phyloP scores from a whole-genome alignment of 768 basidiomycete species.

The Lactarius hatsudake region DNA sequence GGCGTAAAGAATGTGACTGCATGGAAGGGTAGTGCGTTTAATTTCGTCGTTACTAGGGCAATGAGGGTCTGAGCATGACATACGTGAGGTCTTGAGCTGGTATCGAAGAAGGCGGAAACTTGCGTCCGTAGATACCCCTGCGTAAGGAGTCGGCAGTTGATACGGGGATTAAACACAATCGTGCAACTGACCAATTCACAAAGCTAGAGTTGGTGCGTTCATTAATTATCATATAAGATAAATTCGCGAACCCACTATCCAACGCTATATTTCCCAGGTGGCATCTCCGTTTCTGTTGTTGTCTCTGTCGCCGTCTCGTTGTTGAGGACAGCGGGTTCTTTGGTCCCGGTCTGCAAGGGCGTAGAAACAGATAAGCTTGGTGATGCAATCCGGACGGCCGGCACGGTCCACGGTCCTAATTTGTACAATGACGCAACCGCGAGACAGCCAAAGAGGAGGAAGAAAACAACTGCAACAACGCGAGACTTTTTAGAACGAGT shows the following conservation, averaged over 20 bases:
- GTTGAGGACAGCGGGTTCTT: constrained; percentile 1
- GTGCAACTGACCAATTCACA: constrained; percentile 61
- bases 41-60: constrained; percentile 19
- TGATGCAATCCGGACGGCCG: constrained; percentile 1
- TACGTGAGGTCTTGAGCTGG: constrained; percentile 86
- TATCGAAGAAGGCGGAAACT: constrained; percentile 83
- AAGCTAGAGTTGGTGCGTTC: constrained; percentile 45
- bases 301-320: constrained; percentile 27
- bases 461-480: constrained; percentile 5
- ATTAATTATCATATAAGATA: constrained; percentile 13
- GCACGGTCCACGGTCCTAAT: constrained; percentile 23
- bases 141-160: constrained; percentile 6
- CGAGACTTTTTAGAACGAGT: constrained; percentile 12
- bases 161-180: constrained; percentile 10
- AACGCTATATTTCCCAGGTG: constrained; percentile 61
- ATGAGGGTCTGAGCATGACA: constrained; percentile 31
- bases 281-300: constrained; percentile 33
- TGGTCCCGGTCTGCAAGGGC: constrained; percentile 1
- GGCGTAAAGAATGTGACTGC: constrained; percentile 85
- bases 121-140: constrained; percentile 95
- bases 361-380: constrained; percentile 5
- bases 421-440: constrained; percentile 22
- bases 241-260: constrained; percentile 61
- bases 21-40: not conserved
- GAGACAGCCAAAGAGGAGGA: constrained; percentile 14